These are phyloP conservation scores for Endothia cerciana DNA, from an alignment of 2,329 filamentous ascomycete genomes.

Conservation along the genomic window DNA sequence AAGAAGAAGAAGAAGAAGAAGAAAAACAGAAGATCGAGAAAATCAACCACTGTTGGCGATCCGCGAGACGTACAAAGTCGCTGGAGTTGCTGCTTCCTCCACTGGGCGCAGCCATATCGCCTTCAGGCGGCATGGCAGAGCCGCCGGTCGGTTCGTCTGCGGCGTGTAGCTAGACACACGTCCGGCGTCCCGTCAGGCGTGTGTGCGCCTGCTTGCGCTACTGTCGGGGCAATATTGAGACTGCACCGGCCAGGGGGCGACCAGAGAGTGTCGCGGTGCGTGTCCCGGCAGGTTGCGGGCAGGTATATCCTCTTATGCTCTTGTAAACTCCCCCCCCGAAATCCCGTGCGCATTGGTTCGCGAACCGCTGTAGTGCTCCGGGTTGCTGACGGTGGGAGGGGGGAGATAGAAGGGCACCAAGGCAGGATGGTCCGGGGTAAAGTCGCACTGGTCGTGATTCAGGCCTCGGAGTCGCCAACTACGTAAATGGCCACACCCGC, in stretches of 20 bases:
- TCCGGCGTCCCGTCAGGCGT: not conserved
- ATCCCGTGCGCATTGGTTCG: not conserved
- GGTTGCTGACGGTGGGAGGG: not conserved
- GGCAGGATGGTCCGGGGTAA: not conserved
- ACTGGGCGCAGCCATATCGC: slow-evolving; percentile 43
- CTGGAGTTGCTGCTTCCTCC: slow-evolving; percentile 76
- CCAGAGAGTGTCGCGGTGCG: not conserved
- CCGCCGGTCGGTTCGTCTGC: slow-evolving; percentile 16
- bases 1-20: not conserved
- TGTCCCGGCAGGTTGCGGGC: not conserved
- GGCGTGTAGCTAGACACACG: not conserved
- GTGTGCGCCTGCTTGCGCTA: not conserved
- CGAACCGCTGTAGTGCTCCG: not conserved
- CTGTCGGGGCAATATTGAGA: not conserved
- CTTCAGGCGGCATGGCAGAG: slow-evolving; percentile 42
- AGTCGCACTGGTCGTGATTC: slow-evolving; percentile 1
- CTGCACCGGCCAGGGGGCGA: not conserved
- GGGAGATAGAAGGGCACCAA: not conserved
- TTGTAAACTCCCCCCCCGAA: not conserved
- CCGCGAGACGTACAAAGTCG: slow-evolving; percentile 78
- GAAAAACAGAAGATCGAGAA: not conserved
- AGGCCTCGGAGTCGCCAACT: not conserved
- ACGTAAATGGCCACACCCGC: slow-evolving; percentile 3
- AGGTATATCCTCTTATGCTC: no score
- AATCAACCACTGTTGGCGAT: slow-evolving; percentile 30